Percentiles rank a stretch among this genome's conserved stretches.
phyloP scores from a whole-genome alignment of 1,139 yeast species.

The Debaryomyces fabryi region DNA sequence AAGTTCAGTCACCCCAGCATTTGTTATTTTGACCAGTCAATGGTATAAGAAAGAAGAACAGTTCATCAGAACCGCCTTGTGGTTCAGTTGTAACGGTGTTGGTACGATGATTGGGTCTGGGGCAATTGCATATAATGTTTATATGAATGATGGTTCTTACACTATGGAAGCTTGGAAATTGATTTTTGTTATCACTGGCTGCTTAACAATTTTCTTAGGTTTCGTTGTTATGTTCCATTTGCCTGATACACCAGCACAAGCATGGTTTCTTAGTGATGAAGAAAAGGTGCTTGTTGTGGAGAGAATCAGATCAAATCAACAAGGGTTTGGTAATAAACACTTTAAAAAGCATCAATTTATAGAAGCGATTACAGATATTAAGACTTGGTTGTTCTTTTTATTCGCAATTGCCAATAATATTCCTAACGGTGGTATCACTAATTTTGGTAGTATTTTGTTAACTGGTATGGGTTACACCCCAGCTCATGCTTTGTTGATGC shows the following conservation, averaged over 20 bases:
- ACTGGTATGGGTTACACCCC: conserved; percentile 43
- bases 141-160: conserved; percentile 13
- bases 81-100: conserved; percentile 28
- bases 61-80: conserved; percentile 22
- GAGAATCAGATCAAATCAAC: conserved; percentile 32
- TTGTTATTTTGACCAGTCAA: conserved; percentile 47
- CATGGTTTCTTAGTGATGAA: conserved; percentile 39
- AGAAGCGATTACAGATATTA: conserved; percentile 50
- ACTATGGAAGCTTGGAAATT: conserved; percentile 30
- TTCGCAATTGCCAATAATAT: conserved; percentile 27
- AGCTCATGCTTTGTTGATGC: conserved; percentile 31
- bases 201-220: conserved; percentile 27
- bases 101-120: conserved; percentile 27
- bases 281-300: conserved; percentile 30
- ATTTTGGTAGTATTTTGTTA: conserved; percentile 46
- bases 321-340: conserved; percentile 57
- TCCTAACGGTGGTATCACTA: conserved; percentile 38
- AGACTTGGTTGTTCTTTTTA: conserved; percentile 41
- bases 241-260: conserved; percentile 28
- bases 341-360: conserved; percentile 56
- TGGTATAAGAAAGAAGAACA: conserved; percentile 25
- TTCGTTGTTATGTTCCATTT: conserved; percentile 21
- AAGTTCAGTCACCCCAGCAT: conserved; percentile 56
- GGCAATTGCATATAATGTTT: conserved; percentile 24
- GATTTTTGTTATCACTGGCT: conserved; percentile 28